Base-by-base conservation (phyloP, 345 rosid species). In the Linum trigynum region DNA sequence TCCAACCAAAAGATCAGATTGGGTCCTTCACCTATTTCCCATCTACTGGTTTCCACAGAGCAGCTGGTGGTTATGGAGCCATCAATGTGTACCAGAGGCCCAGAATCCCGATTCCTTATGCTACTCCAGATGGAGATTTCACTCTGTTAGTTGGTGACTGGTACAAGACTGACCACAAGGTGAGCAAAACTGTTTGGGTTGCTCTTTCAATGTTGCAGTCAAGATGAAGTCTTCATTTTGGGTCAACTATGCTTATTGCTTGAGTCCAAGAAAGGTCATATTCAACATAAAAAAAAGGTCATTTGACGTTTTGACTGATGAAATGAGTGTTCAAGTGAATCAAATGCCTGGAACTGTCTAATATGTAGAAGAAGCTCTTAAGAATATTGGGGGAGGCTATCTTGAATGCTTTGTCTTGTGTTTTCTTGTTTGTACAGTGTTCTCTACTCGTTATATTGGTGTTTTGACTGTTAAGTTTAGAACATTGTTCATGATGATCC, bases 121-220 rank as follows among this genome's bases (percentile, higher is more conserved):
- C 77, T 1, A 39, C 4, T 57, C 82, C 86, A 8, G 85, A 64
- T 38, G 92, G 85, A 2, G 92, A 88, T 43, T 86, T 77, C 79
- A 83, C 91, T 41, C 61, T 88, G 36, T 88, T 88, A 5, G 71
- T 81, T 23, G 79, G 79, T 51, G 92, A 88, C 71, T 86, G 96
- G 96, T 83, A 80, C 73, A 76, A 64, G 71, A 40, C 76, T 16
- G 51, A 57, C 72, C 83, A 77, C 75, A 69, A 67, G 78, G 81
- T 79, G 36, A n/a, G n/a, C n/a, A n/a, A n/a, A n/a, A n/a, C n/a
- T n/a, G n/a, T n/a, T n/a, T n/a, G n/a, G n/a, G n/a, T n/a, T n/a
- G n/a, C n/a, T n/a, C 32, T 23, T 23, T 23, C 32, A 23, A 23
- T 23, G 32, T 23, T 23, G 32, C 32, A 23, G 14, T 55, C 36